Base-by-base conservation (phyloP, 257 asterid species). In the Lycium barbarum region DNA sequence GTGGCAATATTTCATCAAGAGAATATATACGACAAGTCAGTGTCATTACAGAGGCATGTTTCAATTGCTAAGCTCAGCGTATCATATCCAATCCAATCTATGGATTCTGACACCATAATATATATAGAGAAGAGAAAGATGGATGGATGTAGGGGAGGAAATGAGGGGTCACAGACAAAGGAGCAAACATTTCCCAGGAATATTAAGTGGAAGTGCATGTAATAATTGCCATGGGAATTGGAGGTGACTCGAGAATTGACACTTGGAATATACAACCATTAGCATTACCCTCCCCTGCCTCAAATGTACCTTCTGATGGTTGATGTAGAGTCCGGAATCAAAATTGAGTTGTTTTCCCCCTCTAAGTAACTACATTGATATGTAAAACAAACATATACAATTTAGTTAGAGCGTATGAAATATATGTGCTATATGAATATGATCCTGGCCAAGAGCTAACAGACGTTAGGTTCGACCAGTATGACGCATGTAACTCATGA, bases 21-120 rank as follows among this genome's bases (percentile, higher is more conserved):
- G 68, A 62, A 22, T 20, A 51, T 73, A 49, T 53, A 26, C 51
- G 82, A 78, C 8, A 53, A 78, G 82, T 78, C 82, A 78, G 26
- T 78, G 82, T 78, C 82, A 78, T 43, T 58, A 72, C 80, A 72
- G 80, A 72, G 80, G 80, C 80, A 72, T 53, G 65, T 78, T 62
- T 53, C 47, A 53, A 78, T 12, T 78, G 26, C 49, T 78, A 45
- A 78, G 26, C 82, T 78, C 82, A 78, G 33, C 26, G 3, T 78
- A 78, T 78, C 59, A 26, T 40, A 72, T 72, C 80, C 18, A 72
- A 18, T 9, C 43, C 58, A 72, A 72, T 49, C 82, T 53, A 51
- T 59, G 8, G 7, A 51, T 51, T 51, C 55, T 51, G 55, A 51
- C 55, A 51, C 12, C 8, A 4, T 2, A 4, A 18, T 70, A 9